A percentile compares a stretch with the other conserved stretches of the same genome.
Evolutionary conservation across 371 early-diverging fungal species (phyloP).

Genomic region (Agmasoma carcini): DNA sequence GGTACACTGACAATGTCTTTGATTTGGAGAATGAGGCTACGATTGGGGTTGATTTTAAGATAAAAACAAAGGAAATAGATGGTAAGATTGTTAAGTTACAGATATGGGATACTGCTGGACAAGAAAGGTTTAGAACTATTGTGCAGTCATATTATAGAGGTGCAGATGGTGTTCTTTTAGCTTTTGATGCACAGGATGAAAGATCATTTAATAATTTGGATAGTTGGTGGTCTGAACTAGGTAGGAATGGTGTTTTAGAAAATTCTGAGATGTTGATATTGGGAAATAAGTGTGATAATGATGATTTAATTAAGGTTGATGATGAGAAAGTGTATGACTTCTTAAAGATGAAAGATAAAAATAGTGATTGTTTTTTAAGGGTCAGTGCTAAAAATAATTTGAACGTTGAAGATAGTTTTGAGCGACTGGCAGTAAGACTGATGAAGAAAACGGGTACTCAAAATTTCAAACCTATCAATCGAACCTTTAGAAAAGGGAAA

Average conservation of each 20-base stretch:
- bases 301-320: slow-evolving; percentile 63
- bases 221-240: slow-evolving; percentile 92
- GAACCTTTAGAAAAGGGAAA: not conserved
- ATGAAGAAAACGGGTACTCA: slow-evolving; percentile 7
- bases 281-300: slow-evolving; percentile 90
- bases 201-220: slow-evolving; percentile 83
- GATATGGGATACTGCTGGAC: slow-evolving; percentile 99
- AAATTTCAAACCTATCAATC: not conserved
- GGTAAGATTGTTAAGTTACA: slow-evolving; percentile 80
- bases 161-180: slow-evolving; percentile 91
- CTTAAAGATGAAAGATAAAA: slow-evolving; percentile 25
- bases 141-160: slow-evolving; percentile 65
- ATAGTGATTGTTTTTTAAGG: slow-evolving; percentile 23
- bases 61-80: slow-evolving; percentile 74
- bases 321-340: slow-evolving; percentile 55
- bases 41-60: slow-evolving; percentile 99
- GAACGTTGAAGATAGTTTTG: slow-evolving; percentile 33
- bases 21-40: slow-evolving; percentile 84
- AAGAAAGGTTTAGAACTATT: slow-evolving; percentile 93
- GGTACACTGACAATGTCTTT: slow-evolving; percentile 93
- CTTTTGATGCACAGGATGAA: slow-evolving; percentile 93
- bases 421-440: slow-evolving; percentile 20
- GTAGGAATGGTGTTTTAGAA: slow-evolving; percentile 73
- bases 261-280: slow-evolving; percentile 88
- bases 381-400: slow-evolving; percentile 48